Base-by-base conservation (phyloP, 805 yeast species). In the Limtongia smithiae region DNA sequence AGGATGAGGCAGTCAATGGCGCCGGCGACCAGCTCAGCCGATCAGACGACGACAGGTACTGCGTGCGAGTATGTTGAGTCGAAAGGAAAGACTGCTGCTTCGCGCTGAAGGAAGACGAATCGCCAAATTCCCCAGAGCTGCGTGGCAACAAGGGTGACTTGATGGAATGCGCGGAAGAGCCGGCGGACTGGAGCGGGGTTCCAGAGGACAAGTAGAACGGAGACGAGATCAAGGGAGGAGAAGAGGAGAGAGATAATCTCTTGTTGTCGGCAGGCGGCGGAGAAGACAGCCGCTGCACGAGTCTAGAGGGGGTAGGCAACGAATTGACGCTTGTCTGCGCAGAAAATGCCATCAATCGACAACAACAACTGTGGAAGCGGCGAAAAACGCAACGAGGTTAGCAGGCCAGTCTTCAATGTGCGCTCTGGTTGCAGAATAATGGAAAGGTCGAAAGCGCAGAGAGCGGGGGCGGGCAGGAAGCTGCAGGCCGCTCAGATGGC, bases 331-430 rank as follows among this genome's bases (percentile, higher is more conserved):
- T 47, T 11, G 49, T 15, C 31, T 49, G 49, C 6, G 53, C 53
- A 37, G 46, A 24, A 44, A 49, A 44, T 35, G 49, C 53, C 53
- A 49, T 49, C 53, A 49, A 44, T 36, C 40, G 33, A 36, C 12
- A n/a, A 35, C 22, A 25, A 12, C 24, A 33, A 21, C 25, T 8
- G 37, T 33, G 6, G 37, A 12, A 17, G 37, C 12, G 37, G 33
- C 3, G 25, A 34, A 22, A 25, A 30, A 28, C 14, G 22, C 43
- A 28, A 31, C 44, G 47, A 28, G 32, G 28, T 9, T 18, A 28
- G 11, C 24, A 24, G n/a, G n/a, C n/a, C n/a, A n/a, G n/a, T n/a
- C n/a, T n/a, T n/a, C n/a, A n/a, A n/a, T n/a, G n/a, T n/a, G n/a
- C n/a, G n/a, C n/a, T n/a, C n/a, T n/a, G n/a, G n/a, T n/a, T n/a